Base-by-base conservation (phyloP, 768 basidiomycete genomes). In the Naganishia vaughanmartiniae region DNA sequence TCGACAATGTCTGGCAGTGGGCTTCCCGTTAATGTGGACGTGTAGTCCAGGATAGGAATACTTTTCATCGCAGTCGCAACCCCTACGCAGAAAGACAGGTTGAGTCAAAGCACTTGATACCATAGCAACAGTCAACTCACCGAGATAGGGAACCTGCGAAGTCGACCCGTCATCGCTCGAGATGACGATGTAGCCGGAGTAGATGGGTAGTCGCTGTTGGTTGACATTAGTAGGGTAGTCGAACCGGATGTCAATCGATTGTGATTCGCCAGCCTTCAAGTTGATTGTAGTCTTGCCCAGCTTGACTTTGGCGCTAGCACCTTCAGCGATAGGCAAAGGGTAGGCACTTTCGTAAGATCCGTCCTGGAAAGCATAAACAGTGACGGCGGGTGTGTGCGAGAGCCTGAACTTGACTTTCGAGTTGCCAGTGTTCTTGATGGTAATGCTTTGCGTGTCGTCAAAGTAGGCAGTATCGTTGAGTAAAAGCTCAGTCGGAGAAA, bases 401-500 rank as follows among this genome's bases (percentile, higher is more conserved):
- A 82, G 55, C 30, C 71, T 74, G 73, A 76, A 82, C 15, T 76
- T 83, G 74, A 86, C 84, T 10, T 75, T 56, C 0, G 79, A 74
- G 12, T 71, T 81, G 17, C 85, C 87, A 19, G 75, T 83, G 77
- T 89, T 89, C 70, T 77, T 83, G 68, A 89, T 70, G 0, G 72
- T 78, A 68, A 84, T 73, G 28, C 65, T 63, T 54, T 79, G 72
- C 21, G 68, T 58, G 39, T 80, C 77, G 63, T 82, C 79, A 77
- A 86, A 86, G 75, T 87, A 82, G 10, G 85, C 84, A 4, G 88
- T 89, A 76, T 89, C 88, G 72, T 90, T 89, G 48, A 88, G 79
- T 45, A 86, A 73, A n/a, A 89, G 81, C 74, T 88, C 85, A 17
- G 84, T 83, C 6, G 87, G 87, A 5, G 85, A 83, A 31, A 89